Percentiles rank a stretch among this genome's conserved stretches.
Conservation (phyloP, 148 eudicot species). For the Rhododendron simsii region DNA sequence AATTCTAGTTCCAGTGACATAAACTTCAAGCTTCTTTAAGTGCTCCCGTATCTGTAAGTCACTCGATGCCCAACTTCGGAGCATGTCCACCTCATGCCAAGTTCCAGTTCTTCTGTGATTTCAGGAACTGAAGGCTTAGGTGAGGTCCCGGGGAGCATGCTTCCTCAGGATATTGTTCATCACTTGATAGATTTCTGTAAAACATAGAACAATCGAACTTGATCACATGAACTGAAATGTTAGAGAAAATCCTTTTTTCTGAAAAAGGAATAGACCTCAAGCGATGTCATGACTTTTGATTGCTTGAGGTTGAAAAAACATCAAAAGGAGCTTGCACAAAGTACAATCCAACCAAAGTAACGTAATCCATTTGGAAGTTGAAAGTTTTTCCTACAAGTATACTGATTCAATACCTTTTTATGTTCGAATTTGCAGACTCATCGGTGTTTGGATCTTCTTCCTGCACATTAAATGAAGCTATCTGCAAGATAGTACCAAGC, state of each 20-base stretch:
- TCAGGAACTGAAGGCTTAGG: conserved; percentile 4
- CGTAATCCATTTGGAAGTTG: not conserved
- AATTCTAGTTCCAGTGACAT: not conserved
- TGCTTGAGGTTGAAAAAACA: not conserved
- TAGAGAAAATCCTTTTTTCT: not conserved
- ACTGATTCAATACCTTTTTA: not conserved
- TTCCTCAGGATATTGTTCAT: not conserved
- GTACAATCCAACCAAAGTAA: not conserved
- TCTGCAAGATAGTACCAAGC: not conserved
- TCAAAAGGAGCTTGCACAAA: not conserved
- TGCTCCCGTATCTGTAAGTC: no score
- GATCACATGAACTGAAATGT: not conserved
- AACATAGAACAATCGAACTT: not conserved
- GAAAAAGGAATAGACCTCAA: not conserved
- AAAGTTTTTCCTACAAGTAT: not conserved
- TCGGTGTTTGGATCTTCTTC: not conserved
- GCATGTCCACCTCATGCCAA: not conserved
- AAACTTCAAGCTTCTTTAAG: not conserved
- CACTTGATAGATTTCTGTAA: not conserved
- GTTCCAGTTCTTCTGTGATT: conserved; percentile 1
- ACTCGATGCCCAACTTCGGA: not conserved
- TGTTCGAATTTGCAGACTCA: not conserved
- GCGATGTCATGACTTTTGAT: not conserved
- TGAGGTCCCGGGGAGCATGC: not conserved
- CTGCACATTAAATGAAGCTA: not conserved